Evolutionary conservation across 345 rosid genomes (phyloP).

Genomic region (Turnera subulata): DNA sequence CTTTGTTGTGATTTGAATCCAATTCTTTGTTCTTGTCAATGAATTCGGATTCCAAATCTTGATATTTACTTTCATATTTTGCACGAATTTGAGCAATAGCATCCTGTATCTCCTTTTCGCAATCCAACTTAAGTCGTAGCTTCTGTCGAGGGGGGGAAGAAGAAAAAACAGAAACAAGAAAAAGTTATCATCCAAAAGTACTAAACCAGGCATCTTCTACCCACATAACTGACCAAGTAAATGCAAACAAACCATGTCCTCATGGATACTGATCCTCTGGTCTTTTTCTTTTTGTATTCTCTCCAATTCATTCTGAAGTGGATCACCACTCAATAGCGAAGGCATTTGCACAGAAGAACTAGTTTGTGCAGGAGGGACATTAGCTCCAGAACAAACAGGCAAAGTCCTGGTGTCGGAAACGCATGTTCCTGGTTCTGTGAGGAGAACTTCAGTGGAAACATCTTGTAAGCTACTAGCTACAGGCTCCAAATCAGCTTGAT

Average conservation of each 20-base stretch:
- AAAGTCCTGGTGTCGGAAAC: slow-evolving; percentile 18
- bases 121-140: slow-evolving; percentile 35
- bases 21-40: slow-evolving; percentile 32
- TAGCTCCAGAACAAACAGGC: slow-evolving; percentile 15
- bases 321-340: slow-evolving; percentile 27
- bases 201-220: slow-evolving; percentile 1
- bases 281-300: slow-evolving; percentile 36
- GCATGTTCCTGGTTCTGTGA: slow-evolving; percentile 10
- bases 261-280: slow-evolving; percentile 22
- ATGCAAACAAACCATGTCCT: slow-evolving; percentile 36
- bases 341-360: slow-evolving; percentile 21
- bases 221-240: slow-evolving; percentile 13
- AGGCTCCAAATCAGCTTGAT: slow-evolving; percentile 18
- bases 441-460: slow-evolving; percentile 12
- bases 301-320: slow-evolving; percentile 60
- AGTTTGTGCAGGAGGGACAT: slow-evolving; percentile 24
- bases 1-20: slow-evolving; percentile 31
- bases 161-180: not conserved
- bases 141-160: slow-evolving; percentile 33
- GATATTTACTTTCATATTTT: slow-evolving; percentile 38
- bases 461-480: not conserved
- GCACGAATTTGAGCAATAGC: slow-evolving; percentile 39
- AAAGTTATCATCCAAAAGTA: not conserved
- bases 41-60: slow-evolving; percentile 40
- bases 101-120: slow-evolving; percentile 53